Conservation (phyloP, 2,329 filamentous ascomycete species). For the Drechslerella dactyloides region DNA sequence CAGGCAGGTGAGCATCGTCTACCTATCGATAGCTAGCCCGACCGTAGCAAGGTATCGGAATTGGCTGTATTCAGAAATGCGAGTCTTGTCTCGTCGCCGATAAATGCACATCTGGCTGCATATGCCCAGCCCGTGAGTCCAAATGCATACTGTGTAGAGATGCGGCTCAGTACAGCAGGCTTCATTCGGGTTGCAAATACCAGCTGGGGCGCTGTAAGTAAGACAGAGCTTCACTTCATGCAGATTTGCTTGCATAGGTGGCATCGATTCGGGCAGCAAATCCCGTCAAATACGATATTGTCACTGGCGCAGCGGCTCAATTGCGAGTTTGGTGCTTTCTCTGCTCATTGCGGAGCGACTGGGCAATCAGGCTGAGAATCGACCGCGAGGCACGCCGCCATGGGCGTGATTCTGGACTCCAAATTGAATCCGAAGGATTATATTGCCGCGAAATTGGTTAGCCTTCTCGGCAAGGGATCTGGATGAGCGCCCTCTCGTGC, state of each 20-base stretch:
- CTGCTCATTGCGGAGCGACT: too few relatives aligned
- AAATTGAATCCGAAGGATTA: constrained; percentile 29
- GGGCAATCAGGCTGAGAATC: too few relatives aligned
- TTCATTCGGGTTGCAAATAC: neutral
- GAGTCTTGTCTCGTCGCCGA: constrained; percentile 15
- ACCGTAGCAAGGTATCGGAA: too few relatives aligned
- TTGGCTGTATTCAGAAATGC: too few relatives aligned
- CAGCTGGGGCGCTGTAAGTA: neutral
- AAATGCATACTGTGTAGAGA: too few relatives aligned
- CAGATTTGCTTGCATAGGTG: neutral
- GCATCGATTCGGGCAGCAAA: too few relatives aligned
- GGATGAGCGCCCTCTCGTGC: constrained; percentile 13
- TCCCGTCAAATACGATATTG: too few relatives aligned
- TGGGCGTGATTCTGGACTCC: too few relatives aligned
- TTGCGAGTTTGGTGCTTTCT: too few relatives aligned
- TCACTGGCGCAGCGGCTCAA: too few relatives aligned
- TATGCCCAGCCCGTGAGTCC: constrained; percentile 16
- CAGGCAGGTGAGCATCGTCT: neutral
- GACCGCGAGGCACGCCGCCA: too few relatives aligned
- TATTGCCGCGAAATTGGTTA: too few relatives aligned
- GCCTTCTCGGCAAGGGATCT: constrained; percentile 10
- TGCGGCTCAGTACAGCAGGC: constrained; percentile 40
- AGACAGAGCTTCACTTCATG: neutral
- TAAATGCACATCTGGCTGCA: constrained; percentile 1
- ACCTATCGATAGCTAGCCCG: neutral